Percentiles rank a stretch among this genome's conserved stretches.
These are phyloP conservation scores for Thermochaetoides dissita DNA, from an alignment of 2,329 filamentous ascomycete species.

Conservation along the genomic window DNA sequence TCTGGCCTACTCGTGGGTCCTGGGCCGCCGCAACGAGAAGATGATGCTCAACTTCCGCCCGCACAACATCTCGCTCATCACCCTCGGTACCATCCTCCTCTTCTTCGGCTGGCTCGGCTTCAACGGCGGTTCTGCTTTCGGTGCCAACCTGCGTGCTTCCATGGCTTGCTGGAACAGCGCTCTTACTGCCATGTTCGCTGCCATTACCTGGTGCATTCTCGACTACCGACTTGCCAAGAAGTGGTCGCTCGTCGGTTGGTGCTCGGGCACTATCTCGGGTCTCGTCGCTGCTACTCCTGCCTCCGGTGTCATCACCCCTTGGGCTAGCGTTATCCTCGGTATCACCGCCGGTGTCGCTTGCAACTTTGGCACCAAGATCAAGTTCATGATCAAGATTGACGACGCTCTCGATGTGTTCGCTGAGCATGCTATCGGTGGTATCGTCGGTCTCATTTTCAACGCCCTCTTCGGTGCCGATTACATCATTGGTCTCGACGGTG, in stretches of 20 bases:
- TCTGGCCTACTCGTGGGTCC: slow-evolving; percentile 87
- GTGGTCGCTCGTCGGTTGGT: slow-evolving; percentile 73
- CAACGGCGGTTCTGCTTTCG: slow-evolving; percentile 91
- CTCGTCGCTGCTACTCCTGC: slow-evolving; percentile 58
- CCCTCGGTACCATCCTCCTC: slow-evolving; percentile 84
- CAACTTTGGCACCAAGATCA: slow-evolving; percentile 56
- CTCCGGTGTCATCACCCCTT: slow-evolving; percentile 53
- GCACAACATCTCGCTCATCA: slow-evolving; percentile 96
- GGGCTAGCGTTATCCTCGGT: slow-evolving; percentile 53
- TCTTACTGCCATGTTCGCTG: slow-evolving; percentile 79
- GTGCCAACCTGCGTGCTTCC: slow-evolving; percentile 81
- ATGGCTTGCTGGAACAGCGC: slow-evolving; percentile 99
- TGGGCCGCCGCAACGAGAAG: slow-evolving; percentile 91
- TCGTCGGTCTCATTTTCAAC: slow-evolving; percentile 60
- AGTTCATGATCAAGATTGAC: slow-evolving; percentile 50
- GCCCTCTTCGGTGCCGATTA: slow-evolving; percentile 55
- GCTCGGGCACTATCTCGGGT: slow-evolving; percentile 56
- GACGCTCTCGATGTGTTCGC: slow-evolving; percentile 61
- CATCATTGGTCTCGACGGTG: slow-evolving; percentile 62
- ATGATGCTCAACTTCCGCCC: slow-evolving; percentile 99
- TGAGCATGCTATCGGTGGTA: slow-evolving; percentile 56
- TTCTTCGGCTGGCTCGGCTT: slow-evolving; percentile 99
- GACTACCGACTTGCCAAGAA: slow-evolving; percentile 90
- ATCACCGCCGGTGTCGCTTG: slow-evolving; percentile 51
- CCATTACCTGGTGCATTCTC: slow-evolving; percentile 86